These are phyloP conservation scores for Fimicolochytrium jonesii DNA, from an alignment of 192 early-diverging fungal genomes.

Conservation along the genomic window DNA sequence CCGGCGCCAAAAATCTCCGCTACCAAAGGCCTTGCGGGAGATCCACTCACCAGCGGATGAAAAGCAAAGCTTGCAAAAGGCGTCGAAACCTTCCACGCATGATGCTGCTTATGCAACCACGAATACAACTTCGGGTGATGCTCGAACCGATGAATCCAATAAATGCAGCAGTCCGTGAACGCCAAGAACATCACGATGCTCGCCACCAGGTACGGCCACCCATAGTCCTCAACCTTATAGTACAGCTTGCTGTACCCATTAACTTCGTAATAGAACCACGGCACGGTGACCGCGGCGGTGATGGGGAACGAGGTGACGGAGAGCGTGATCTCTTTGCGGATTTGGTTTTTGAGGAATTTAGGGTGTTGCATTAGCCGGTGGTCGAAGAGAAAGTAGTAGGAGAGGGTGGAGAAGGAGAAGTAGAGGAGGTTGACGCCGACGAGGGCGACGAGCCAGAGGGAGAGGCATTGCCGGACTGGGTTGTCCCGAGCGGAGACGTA, in stretches of 20 bases:
- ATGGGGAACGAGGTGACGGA: slow-evolving; percentile 74
- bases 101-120: slow-evolving; percentile 82
- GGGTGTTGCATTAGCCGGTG: slow-evolving; percentile 87
- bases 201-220: slow-evolving; percentile 67
- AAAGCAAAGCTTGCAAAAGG: slow-evolving; percentile 96
- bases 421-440: slow-evolving; percentile 79
- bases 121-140: slow-evolving; percentile 90
- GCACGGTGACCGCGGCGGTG: slow-evolving; percentile 78
- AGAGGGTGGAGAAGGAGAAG: slow-evolving; percentile 66
- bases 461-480: slow-evolving; percentile 66
- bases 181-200: slow-evolving; percentile 73
- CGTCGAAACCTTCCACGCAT: slow-evolving; percentile 89
- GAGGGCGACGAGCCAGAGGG: slow-evolving; percentile 67
- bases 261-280: slow-evolving; percentile 90
- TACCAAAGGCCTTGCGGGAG: too few relatives aligned
- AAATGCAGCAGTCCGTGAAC: slow-evolving; percentile 93
- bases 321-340: slow-evolving; percentile 78
- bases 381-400: slow-evolving; percentile 87
- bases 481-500: slow-evolving; percentile 53
- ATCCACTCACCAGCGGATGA: slow-evolving; percentile 64
- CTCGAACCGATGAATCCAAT: slow-evolving; percentile 93
- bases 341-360: slow-evolving; percentile 87
- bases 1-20: background rate
- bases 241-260: slow-evolving; percentile 85
- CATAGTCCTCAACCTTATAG: slow-evolving; percentile 63